phyloP scores from a whole-genome alignment of 352 stramenopile genomes.

The Thalassiosira livingstoniorum region DNA sequence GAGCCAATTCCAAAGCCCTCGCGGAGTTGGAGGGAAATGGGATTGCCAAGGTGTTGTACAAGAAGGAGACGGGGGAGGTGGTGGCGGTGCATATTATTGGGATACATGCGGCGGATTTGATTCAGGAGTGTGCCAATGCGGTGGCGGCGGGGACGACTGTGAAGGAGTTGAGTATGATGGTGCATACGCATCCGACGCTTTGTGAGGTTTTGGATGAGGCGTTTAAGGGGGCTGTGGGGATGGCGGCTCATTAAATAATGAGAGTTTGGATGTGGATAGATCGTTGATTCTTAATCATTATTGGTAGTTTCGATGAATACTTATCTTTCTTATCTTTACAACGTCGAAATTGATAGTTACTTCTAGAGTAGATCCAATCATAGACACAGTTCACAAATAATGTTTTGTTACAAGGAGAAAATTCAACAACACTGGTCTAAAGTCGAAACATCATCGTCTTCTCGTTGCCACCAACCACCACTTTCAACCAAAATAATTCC shows the following conservation, averaged over 20 bases:
- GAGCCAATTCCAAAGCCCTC: conserved; percentile 90
- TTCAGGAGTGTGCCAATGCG: conserved; percentile 91
- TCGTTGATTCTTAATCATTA: too few species aligned
- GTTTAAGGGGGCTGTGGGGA: conserved; percentile 90
- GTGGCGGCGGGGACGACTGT: conserved; percentile 88
- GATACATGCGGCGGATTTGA: conserved; percentile 90
- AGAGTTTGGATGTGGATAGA: neutral
- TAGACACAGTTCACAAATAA: too few species aligned
- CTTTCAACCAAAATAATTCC: too few species aligned
- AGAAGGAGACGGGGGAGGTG: conserved; percentile 90
- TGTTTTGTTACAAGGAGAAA: too few species aligned
- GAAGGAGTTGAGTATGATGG: conserved; percentile 90
- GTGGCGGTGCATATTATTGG: conserved; percentile 92
- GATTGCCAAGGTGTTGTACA: conserved; percentile 91
- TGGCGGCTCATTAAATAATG: conserved; percentile 85
- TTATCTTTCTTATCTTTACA: too few species aligned
- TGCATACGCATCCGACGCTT: conserved; percentile 90
- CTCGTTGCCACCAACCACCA: too few species aligned
- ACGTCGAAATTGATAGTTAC: too few species aligned
- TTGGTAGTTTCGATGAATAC: too few species aligned
- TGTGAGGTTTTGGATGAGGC: conserved; percentile 90
- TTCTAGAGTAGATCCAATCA: too few species aligned
- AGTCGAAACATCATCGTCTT: too few species aligned
- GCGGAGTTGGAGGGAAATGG: conserved; percentile 89
- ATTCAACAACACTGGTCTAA: too few species aligned